phyloP scores from a whole-genome alignment of 1,284 basidiomycete species.

The Mycosarcoma maydis region DNA sequence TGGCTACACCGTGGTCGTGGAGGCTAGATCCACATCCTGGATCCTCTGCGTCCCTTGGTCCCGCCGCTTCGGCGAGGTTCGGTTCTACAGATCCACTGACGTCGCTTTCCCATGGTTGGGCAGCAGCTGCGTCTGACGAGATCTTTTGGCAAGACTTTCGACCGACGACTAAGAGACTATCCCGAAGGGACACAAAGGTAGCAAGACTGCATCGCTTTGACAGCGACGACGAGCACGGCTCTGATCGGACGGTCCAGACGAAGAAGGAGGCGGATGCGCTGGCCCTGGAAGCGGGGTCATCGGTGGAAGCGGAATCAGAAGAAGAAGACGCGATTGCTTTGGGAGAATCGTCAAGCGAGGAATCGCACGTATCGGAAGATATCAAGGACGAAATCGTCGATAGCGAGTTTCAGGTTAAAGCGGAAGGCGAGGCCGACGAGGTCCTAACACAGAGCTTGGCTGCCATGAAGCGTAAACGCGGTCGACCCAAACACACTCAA shows the following conservation, averaged over 20 bases:
- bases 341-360: slow-evolving; percentile 13
- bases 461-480: not conserved
- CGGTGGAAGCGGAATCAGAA: slow-evolving; percentile 2
- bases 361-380: slow-evolving; percentile 2
- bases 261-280: not conserved
- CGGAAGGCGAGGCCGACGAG: too few species aligned
- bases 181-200: slow-evolving; percentile 3
- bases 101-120: slow-evolving; percentile 9
- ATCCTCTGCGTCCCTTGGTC: slow-evolving; percentile 15
- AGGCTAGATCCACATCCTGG: slow-evolving; percentile 13
- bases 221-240: slow-evolving; percentile 1
- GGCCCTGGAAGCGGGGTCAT: too few species aligned
- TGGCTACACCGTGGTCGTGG: slow-evolving; percentile 25
- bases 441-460: not conserved
- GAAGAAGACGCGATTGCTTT: slow-evolving; percentile 12
- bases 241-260: slow-evolving; percentile 4
- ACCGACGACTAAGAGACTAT: not conserved
- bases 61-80: slow-evolving; percentile 6
- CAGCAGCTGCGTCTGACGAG: slow-evolving; percentile 3
- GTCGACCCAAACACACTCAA: not conserved
- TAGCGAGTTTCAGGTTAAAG: too few species aligned
- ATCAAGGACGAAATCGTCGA: not conserved
- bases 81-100: slow-evolving; percentile 13
- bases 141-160: slow-evolving; percentile 31
- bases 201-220: slow-evolving; percentile 23